Evolutionary conservation across 257 asterid genomes (phyloP), one percentile per base, ranked within the genome.

Genomic region (Solanum tarijense): DNA sequence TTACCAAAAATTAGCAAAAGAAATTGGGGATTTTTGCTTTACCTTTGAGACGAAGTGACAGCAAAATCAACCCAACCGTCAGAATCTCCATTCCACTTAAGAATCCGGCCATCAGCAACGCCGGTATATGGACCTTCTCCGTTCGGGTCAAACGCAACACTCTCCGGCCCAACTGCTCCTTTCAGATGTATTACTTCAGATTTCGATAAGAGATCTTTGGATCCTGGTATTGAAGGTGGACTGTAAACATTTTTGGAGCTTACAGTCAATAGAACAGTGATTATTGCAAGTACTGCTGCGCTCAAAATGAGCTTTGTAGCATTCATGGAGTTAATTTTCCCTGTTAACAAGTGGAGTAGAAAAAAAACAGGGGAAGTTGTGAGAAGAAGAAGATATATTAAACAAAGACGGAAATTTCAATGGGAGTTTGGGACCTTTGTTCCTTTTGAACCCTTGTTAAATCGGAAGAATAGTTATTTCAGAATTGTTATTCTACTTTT

Each of bases 51-150:
- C 5, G 89, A 86, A 46, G 92, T 86, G 25, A 88, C 86, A 9
- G 92, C 90, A 39, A 88, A 90, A 41, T 83, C 78, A 66, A 90
- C 25, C 92, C 92, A 90, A 6, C 83, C 72, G 46, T 71, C 8
- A 20, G 52, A 21, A 39, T 39, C 71, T 1, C 41, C 66, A n/a
- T 35, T 35, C 92, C 92, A 88, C 25, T 86, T 88, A 74, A 90
- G 83, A 69, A 90, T 90, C 86, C 90, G 90, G 55, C 90, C 92
- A 58, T 90, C 90, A 16, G 90, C 88, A 39, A 90, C 88, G 12
- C 92, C 89, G 7, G 90, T 88, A 41, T 90, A 90, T 16, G 92
- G 92, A 12, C 92, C 92, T 4, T 72, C 90, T 12, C 89, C 89
- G 12, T 31, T 32, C 7, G 60, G 39, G 55, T 87, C 88, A 27